A percentile compares a stretch with the other conserved stretches of the same genome.
phyloP scores from a whole-genome alignment of 306 rosid genomes.

The Neltuma alba region DNA sequence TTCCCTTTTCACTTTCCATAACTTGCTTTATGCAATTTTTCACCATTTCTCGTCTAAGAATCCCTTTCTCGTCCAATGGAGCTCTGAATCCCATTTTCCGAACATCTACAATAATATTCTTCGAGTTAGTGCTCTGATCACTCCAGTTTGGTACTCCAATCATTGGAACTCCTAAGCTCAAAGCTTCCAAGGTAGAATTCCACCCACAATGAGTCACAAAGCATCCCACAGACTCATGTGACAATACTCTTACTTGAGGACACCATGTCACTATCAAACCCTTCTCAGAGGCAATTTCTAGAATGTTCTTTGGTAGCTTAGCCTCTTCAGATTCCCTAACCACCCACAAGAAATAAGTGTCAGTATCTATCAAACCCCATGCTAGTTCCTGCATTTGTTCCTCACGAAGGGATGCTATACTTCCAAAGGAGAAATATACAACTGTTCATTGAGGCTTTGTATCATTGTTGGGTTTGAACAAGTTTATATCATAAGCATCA shows the following conservation, averaged over 20 bases:
- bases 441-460: background rate
- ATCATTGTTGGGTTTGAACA: background rate
- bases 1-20: background rate
- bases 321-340: background rate
- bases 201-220: background rate
- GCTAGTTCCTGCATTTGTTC: slow-evolving; percentile 6
- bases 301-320: background rate
- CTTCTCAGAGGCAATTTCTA: background rate
- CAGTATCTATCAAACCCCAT: background rate
- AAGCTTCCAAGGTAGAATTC: background rate
- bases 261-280: slow-evolving; percentile 2
- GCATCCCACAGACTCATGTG: no score
- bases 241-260: background rate
- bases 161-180: background rate
- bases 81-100: background rate
- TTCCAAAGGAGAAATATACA: background rate
- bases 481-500: background rate
- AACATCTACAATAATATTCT: no score
- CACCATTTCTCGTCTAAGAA: no score
- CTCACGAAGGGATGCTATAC: background rate
- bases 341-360: background rate
- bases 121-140: background rate
- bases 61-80: no score
- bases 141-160: no score
- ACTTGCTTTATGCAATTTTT: no score